phyloP scores from a whole-genome alignment of 108 stramenopile species.

The Asterionellopsis glacialis region DNA sequence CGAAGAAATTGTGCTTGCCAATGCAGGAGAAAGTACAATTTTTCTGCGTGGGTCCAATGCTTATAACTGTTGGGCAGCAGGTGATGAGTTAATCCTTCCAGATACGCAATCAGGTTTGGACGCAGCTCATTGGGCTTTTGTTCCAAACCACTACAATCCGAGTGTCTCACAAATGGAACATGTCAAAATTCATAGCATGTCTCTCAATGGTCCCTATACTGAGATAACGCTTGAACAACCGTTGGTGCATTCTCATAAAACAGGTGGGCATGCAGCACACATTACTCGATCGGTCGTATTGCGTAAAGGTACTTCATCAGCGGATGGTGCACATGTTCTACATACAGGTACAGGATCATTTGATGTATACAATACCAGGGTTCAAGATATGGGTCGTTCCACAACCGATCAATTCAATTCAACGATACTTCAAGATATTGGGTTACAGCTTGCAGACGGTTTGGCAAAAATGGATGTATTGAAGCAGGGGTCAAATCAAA shows the following conservation, averaged over 20 bases:
- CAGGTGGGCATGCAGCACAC: slow-evolving; percentile 7
- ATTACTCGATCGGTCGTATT: slow-evolving; percentile 12
- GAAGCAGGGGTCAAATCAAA: slow-evolving; percentile 11
- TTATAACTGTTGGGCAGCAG: not conserved
- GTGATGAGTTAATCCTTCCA: slow-evolving; percentile 15
- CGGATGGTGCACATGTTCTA: slow-evolving; percentile 13
- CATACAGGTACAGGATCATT: slow-evolving; percentile 15
- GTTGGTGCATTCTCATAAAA: slow-evolving; percentile 6
- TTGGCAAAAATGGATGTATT: slow-evolving; percentile 13
- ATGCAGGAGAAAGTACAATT: slow-evolving; percentile 2
- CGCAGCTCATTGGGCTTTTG: slow-evolving; percentile 18
- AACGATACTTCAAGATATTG: slow-evolving; percentile 3
- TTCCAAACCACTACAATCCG: not conserved
- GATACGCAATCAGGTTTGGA: slow-evolving; percentile 17
- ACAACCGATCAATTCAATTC: slow-evolving; percentile 8
- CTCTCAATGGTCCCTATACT: slow-evolving; percentile 1
- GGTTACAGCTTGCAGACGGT: not conserved
- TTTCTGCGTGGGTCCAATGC: not conserved
- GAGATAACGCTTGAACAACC: not conserved
- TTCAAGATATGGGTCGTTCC: slow-evolving; percentile 7
- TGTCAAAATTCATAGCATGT: not conserved
- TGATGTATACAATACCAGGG: slow-evolving; percentile 8
- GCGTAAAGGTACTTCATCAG: slow-evolving; percentile 1
- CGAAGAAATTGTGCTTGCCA: not conserved
- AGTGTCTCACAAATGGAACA: slow-evolving; percentile 10